Evolutionary conservation across 192 early-diverging fungal species (phyloP), one percentile per base, ranked within the genome.

Genomic region (Radiomyces spectabilis): DNA sequence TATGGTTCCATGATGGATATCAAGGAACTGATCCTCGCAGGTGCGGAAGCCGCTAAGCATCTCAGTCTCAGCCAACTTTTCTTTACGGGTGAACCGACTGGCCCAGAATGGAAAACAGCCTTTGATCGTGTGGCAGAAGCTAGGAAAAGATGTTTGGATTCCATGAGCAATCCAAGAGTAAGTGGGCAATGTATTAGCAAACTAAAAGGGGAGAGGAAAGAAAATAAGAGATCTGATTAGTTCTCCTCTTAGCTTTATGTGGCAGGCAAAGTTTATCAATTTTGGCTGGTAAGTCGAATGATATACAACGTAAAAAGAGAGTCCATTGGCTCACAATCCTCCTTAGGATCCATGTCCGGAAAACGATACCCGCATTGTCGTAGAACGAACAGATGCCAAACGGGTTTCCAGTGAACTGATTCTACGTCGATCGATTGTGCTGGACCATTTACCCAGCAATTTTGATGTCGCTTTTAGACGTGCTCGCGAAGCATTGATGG

Each of bases 1-100:
- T 81, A 81, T 61, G 79, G 79, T 5, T 70, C 51, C 40, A 74
- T 81, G 69, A 69, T 77, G 63, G 72, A 79, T 52, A 64, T 79
- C 34, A 77, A 75, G 51, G 70, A 67, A 2, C 56, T 77, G 65
- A 65, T 77, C 27, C 43, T 77, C 29, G 72, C 65, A 0, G 60
- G 72, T 35, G 69, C 68, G 13, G 75, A 74, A 32, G 72, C 75
- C 3, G 72, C 75, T 15, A 45, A 70, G 9, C 59, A 70, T 41
- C 44, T 77, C 44, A 64, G 72, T 0, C 16, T 71, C 9, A 66
- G 65, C 22, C 71, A 77, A n/a, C 59, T 77, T 8, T 65, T 74
- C 19, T 59, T 66, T 57, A 66, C 69, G 7, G 66, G 59, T 9
- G 68, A 66, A 4, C 58, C 51, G 1, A 48, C 55, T 41, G 68